Base-by-base conservation (phyloP, 129 eudicot genomes). In the Flaveria trinervia region DNA sequence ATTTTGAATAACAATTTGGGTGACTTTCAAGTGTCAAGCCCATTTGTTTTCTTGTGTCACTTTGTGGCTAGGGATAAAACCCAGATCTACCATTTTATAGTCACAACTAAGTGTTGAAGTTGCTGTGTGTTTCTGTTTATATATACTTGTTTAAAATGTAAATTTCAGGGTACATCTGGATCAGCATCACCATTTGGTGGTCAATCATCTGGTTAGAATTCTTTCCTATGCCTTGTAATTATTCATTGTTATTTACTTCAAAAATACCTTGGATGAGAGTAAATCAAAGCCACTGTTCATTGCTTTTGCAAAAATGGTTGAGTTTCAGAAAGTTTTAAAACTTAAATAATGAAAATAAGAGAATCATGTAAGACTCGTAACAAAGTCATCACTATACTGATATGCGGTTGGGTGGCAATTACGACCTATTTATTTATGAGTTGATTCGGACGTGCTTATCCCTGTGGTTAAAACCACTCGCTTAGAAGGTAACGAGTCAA, bases 91-190 rank as follows among this genome's bases (percentile, higher is more conserved):
- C 49, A 36, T 36, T 36, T 36, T 36, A 30, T 30, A 36, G 41
- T 36, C 41, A 36, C 7, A 5, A 61, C 25, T 51, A 51, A 16
- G 4, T 30, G 64, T 25, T 26, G 44, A 70, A 70, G 75, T 23
- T 11, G 8, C 7, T 17, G 15, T 50, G 45, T 43, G 4, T 44
- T 68, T 44, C 26, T 17, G n/a, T 15, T 50, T 71, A 3, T 8
- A 23, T 50, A 51, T 39, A 26, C 16, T 50, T 51, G 48, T 74
- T 39, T 54, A 59, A 73, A 74, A 74, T 74, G 26, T 67, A 68
- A 54, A 61, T 77, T 84, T 68, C 88, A 94, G 99, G 89, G 80
- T 81, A 23, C 89, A 65, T 85, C 97, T 75, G 91, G 85, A 72
- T 68, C 86, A 49, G 84, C 75, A 70, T 51, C 82, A 44, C 87